Conservation (phyloP, 2,329 filamentous ascomycete species). For the Sporothrix schenckii region DNA sequence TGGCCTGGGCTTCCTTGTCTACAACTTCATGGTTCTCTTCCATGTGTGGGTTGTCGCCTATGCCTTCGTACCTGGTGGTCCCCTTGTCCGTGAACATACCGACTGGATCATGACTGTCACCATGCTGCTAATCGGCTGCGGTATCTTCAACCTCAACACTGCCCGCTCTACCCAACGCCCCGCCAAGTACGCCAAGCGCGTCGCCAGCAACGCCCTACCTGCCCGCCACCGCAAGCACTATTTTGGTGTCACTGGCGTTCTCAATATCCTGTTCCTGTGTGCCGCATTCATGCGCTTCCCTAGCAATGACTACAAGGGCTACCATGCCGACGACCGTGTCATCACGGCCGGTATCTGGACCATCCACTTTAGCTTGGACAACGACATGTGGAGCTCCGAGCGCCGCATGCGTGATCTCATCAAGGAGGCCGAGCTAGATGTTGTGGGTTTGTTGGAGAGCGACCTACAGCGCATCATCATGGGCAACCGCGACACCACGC, state of each 20-base stretch:
- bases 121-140: slow-evolving; percentile 82
- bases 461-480: slow-evolving; percentile 98
- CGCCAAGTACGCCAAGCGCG: slow-evolving; percentile 48
- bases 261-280: slow-evolving; percentile 79
- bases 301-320: slow-evolving; percentile 84
- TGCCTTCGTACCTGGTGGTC: slow-evolving; percentile 93
- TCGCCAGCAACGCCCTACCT: slow-evolving; percentile 30
- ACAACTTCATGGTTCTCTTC: slow-evolving; percentile 94
- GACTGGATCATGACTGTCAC: slow-evolving; percentile 91
- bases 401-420: slow-evolving; percentile 89
- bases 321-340: slow-evolving; percentile 83
- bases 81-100: slow-evolving; percentile 87
- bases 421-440: slow-evolving; percentile 93
- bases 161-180: slow-evolving; percentile 43
- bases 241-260: slow-evolving; percentile 62
- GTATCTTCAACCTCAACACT: slow-evolving; percentile 73
- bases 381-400: slow-evolving; percentile 98
- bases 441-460: slow-evolving; percentile 90
- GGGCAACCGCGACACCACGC: slow-evolving; percentile 96
- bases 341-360: slow-evolving; percentile 98
- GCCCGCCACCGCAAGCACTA: slow-evolving; percentile 57
- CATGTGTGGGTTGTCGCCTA: slow-evolving; percentile 99
- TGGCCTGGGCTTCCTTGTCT: slow-evolving; percentile 84
- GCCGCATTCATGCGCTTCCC: slow-evolving; percentile 91
- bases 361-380: slow-evolving; percentile 95